phyloP scores from a whole-genome alignment of 106 monocot genomes.

The Acorus gramineus region DNA sequence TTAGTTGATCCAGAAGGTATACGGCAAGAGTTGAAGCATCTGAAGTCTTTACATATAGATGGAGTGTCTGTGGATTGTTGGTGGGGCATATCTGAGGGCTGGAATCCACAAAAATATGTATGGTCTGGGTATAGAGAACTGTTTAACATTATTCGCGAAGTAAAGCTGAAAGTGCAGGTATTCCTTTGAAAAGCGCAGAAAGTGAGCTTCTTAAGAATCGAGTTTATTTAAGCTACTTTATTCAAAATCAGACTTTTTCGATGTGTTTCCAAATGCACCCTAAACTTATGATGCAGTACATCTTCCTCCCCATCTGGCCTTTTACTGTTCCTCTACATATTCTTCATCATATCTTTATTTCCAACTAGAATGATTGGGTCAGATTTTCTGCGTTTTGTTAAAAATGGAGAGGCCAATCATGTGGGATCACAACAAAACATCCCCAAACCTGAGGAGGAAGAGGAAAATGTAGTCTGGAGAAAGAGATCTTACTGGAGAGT shows the following conservation, averaged over 20 bases:
- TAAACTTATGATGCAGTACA: no score
- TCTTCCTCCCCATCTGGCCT: neutral
- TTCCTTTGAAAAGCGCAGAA: neutral
- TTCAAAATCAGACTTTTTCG: no score
- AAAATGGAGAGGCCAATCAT: no score
- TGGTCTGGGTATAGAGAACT: slow-evolving; percentile 93
- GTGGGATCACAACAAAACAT: no score
- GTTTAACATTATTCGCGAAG: slow-evolving; percentile 69
- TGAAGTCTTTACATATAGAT: slow-evolving; percentile 74
- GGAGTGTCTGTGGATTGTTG: slow-evolving; percentile 85
- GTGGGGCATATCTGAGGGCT: slow-evolving; percentile 95
- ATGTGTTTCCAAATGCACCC: no score
- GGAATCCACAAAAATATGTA: slow-evolving; percentile 80
- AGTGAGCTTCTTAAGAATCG: no score
- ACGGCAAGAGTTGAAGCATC: slow-evolving; percentile 58
- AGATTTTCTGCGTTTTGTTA: no score
- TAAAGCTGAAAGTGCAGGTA: slow-evolving; percentile 83
- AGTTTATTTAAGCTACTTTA: no score
- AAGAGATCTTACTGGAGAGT: no score
- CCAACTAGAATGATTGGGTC: no score
- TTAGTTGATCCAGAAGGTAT: slow-evolving; percentile 70
- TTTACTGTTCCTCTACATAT: neutral
- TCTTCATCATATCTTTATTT: neutral
- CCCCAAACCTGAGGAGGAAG: no score
- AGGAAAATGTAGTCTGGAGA: no score